Percentiles rank a stretch among this genome's conserved stretches.
These are phyloP conservation scores for Ceratorhiza oryzae-sativae DNA, from an alignment of 1,284 basidiomycete species.

Conservation along the genomic window DNA sequence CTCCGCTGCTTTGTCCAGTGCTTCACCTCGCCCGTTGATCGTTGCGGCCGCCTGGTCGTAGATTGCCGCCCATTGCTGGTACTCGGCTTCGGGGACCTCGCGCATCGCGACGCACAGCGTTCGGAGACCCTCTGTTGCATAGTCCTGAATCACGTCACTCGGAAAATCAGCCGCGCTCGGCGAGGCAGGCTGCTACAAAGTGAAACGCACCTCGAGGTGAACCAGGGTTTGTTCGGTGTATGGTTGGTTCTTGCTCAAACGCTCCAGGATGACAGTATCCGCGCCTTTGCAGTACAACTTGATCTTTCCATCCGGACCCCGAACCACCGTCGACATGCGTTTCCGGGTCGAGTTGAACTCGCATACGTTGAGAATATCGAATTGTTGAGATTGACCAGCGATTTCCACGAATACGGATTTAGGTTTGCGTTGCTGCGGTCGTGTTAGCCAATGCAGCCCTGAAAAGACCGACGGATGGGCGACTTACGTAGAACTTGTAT, in stretches of 20 bases:
- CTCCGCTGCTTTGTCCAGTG: slow-evolving; percentile 93
- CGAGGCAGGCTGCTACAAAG: too few species aligned
- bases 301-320: slow-evolving; percentile 88
- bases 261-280: slow-evolving; percentile 95
- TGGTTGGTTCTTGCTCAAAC: slow-evolving; percentile 76
- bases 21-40: slow-evolving; percentile 91
- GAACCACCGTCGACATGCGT: slow-evolving; percentile 95
- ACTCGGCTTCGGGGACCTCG: slow-evolving; percentile 90
- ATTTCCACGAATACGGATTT: slow-evolving; percentile 92
- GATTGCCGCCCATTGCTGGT: slow-evolving; percentile 84
- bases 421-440: slow-evolving; percentile 86
- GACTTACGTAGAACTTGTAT: slow-evolving; percentile 88
- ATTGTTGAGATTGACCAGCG: slow-evolving; percentile 77
- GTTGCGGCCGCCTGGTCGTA: slow-evolving; percentile 93
- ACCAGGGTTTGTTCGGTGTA: slow-evolving; percentile 86
- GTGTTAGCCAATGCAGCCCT: slow-evolving; percentile 15
- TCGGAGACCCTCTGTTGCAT: slow-evolving; percentile 94
- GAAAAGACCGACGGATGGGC: neutral
- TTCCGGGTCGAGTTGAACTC: slow-evolving; percentile 99
- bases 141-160: slow-evolving; percentile 69
- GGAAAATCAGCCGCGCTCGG: too few species aligned
- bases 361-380: slow-evolving; percentile 94
- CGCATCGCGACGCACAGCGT: slow-evolving; percentile 97
- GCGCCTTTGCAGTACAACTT: slow-evolving; percentile 98
- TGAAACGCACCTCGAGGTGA: slow-evolving; percentile 80